These are phyloP conservation scores for Dendrobium chrysotoxum DNA, from an alignment of 106 monocot species.

Conservation along the genomic window DNA sequence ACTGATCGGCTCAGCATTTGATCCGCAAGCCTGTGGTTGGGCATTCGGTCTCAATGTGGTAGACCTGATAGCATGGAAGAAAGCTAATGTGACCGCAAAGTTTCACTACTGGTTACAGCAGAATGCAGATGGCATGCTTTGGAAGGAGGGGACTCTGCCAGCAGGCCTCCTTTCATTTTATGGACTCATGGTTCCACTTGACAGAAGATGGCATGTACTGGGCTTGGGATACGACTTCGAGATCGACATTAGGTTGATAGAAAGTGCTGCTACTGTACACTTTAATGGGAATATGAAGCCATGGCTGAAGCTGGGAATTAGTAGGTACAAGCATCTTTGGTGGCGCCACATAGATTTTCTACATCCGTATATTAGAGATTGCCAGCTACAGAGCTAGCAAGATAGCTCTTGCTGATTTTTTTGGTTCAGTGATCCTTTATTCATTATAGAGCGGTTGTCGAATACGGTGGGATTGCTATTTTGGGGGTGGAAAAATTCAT, in stretches of 20 bases:
- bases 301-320: slow-evolving; percentile 46
- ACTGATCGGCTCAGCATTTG: slow-evolving; percentile 39
- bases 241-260: slow-evolving; percentile 42
- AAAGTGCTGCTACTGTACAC: slow-evolving; percentile 41
- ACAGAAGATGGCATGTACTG: slow-evolving; percentile 50
- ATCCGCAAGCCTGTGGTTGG: slow-evolving; percentile 73
- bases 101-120: slow-evolving; percentile 52
- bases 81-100: slow-evolving; percentile 30
- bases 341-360: slow-evolving; percentile 22
- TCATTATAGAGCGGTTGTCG: too few relatives aligned
- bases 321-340: slow-evolving; percentile 34
- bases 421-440: too few relatives aligned
- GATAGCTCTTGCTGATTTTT: too few relatives aligned
- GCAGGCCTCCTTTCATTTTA: slow-evolving; percentile 39
- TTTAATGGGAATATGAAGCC: slow-evolving; percentile 53
- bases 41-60: slow-evolving; percentile 65
- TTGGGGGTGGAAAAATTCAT: too few relatives aligned
- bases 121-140: slow-evolving; percentile 36
- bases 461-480: too few relatives aligned
- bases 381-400: not conserved
- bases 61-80: slow-evolving; percentile 67
- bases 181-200: slow-evolving; percentile 40
- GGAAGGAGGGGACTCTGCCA: slow-evolving; percentile 38
- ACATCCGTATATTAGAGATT: not conserved
- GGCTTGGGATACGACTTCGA: slow-evolving; percentile 37